Evolutionary conservation across 2,329 filamentous ascomycete species (phyloP).

Genomic region (Alternaria burnsii): DNA sequence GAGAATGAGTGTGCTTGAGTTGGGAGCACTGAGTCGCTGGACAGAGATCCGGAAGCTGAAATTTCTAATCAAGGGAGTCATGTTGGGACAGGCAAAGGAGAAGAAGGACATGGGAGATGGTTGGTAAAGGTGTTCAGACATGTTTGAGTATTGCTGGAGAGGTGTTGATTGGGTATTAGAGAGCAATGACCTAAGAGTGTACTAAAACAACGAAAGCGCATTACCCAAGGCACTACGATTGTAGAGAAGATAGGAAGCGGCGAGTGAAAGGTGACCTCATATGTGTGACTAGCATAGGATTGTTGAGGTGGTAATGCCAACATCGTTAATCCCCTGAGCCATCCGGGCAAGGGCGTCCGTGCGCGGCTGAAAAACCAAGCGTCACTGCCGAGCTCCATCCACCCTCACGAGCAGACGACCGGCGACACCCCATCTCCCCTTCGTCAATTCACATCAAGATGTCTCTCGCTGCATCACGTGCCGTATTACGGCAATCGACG

Average conservation of each 20-base stretch:
- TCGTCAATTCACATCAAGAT: slow-evolving; percentile 48
- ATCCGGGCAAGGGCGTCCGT: slow-evolving; percentile 24
- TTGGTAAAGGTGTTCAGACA: slow-evolving; percentile 8
- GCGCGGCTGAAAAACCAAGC: slow-evolving; percentile 31
- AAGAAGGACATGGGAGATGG: slow-evolving; percentile 12
- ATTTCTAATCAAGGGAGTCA: slow-evolving; percentile 42
- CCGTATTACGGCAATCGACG: slow-evolving; percentile 56
- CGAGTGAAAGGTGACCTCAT: not conserved
- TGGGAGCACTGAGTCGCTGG: slow-evolving; percentile 74
- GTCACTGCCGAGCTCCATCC: slow-evolving; percentile 26
- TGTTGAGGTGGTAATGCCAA: slow-evolving; percentile 12
- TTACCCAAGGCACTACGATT: not conserved
- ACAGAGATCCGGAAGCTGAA: slow-evolving; percentile 70
- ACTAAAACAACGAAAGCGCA: not conserved
- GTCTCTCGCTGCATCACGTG: slow-evolving; percentile 58
- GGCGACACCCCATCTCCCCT: slow-evolving; percentile 31
- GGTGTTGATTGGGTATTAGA: not conserved
- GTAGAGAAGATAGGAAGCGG: not conserved
- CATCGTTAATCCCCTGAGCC: slow-evolving; percentile 20
- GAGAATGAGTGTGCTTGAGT: slow-evolving; percentile 75
- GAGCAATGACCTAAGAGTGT: not conserved
- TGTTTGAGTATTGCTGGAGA: not conserved
- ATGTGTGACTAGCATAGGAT: not conserved
- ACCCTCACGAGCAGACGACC: slow-evolving; percentile 22
- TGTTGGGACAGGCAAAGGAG: slow-evolving; percentile 26